Evolutionary conservation across 305 asterid species (phyloP).

Genomic region (Galium porrigens): DNA sequence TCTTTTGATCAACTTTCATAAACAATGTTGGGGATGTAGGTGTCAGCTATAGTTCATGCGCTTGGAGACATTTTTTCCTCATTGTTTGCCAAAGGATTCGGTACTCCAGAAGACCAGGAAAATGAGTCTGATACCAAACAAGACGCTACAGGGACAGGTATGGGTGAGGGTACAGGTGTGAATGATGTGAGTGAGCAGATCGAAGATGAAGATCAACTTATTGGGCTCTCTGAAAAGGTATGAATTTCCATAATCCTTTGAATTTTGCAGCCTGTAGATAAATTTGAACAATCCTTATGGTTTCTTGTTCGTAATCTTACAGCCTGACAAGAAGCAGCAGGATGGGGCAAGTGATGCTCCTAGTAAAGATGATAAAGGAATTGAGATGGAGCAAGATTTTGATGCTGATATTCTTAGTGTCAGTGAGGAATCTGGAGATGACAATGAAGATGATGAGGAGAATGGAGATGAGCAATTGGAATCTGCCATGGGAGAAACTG

Average conservation of each 20-base stretch:
- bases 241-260: conserved; percentile 10
- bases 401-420: conserved; percentile 51
- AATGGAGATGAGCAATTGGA: conserved; percentile 54
- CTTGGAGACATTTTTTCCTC: conserved; percentile 60
- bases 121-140: conserved; percentile 31
- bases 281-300: neutral
- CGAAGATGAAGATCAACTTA: conserved; percentile 79
- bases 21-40: conserved; percentile 28
- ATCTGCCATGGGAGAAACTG: conserved; percentile 68
- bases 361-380: conserved; percentile 58
- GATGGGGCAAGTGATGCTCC: conserved; percentile 41
- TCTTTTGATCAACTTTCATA: conserved; percentile 6
- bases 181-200: conserved; percentile 89
- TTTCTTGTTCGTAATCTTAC: conserved; percentile 20
- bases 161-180: conserved; percentile 82
- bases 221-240: conserved; percentile 61
- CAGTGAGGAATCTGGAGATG: conserved; percentile 61
- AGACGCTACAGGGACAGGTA: conserved; percentile 82
- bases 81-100: conserved; percentile 63
- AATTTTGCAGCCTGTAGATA: neutral
- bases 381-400: conserved; percentile 93
- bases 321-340: conserved; percentile 46
- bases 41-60: conserved; percentile 47
- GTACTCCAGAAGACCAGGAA: conserved; percentile 46
- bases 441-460: conserved; percentile 31